phyloP scores from a whole-genome alignment of 176 grass and related monocot genomes.

The Bothriochloa decipiens region DNA sequence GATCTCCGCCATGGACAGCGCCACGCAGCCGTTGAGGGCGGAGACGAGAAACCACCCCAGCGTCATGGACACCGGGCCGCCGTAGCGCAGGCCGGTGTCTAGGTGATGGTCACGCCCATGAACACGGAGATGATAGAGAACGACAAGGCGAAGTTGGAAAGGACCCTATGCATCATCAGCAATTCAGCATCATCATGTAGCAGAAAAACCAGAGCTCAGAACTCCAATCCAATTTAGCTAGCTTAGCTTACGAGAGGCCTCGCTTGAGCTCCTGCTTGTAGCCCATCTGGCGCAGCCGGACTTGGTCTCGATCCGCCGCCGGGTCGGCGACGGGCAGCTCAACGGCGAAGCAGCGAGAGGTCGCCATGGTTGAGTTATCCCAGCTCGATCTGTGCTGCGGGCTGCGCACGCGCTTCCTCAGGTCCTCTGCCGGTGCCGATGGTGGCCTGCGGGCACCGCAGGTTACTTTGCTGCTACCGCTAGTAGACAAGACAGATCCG shows the following conservation, averaged over 20 bases:
- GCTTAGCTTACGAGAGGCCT: background rate
- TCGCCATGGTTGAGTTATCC: background rate
- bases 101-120: conserved; percentile 53
- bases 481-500: background rate
- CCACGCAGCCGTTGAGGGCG: conserved; percentile 54
- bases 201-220: background rate
- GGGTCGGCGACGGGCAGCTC: background rate
- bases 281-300: conserved; percentile 47
- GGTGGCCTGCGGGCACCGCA: background rate
- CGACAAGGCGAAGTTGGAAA: conserved; percentile 51
- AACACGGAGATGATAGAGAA: conserved; percentile 74
- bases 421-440: background rate
- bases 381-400: background rate
- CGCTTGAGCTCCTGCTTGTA: conserved; percentile 27
- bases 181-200: too few relatives aligned
- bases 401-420: background rate
- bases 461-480: too few relatives aligned
- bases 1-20: conserved; percentile 86
- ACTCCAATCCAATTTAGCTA: background rate
- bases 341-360: background rate
- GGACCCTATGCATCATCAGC: background rate
- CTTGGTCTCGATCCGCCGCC: conserved; percentile 22
- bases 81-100: conserved; percentile 77
- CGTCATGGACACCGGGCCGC: conserved; percentile 66
- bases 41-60: conserved; percentile 57